Conservation (phyloP, 2,329 filamentous ascomycete genomes). For the Apiospora hydei region DNA sequence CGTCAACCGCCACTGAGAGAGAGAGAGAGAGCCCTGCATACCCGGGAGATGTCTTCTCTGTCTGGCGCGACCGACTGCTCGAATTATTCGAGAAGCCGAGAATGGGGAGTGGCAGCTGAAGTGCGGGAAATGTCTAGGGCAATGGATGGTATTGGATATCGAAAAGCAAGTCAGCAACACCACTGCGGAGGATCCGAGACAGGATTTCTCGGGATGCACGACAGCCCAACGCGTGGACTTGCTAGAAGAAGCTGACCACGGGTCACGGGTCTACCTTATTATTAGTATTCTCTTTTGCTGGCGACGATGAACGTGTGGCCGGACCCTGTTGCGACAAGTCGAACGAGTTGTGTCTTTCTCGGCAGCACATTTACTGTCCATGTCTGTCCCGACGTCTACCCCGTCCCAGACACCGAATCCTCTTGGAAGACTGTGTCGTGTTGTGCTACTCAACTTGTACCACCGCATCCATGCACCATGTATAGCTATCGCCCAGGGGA, state of each 20-base stretch:
- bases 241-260: background rate
- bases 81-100: background rate
- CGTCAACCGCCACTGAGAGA: background rate
- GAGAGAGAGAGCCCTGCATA: too few species aligned
- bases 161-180: background rate
- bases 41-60: too few species aligned
- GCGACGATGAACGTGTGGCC: background rate
- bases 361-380: background rate
- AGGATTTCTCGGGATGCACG: background rate
- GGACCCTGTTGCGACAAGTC: background rate
- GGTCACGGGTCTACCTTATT: background rate
- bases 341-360: background rate
- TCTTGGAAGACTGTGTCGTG: background rate
- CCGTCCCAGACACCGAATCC: background rate
- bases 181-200: background rate
- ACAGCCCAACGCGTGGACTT: slow-evolving; percentile 3
- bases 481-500: background rate
- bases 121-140: background rate
- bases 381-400: background rate
- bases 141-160: background rate
- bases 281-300: background rate
- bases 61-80: background rate
- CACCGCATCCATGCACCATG: background rate
- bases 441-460: background rate
- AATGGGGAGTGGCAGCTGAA: background rate